Evolutionary conservation across 2,329 filamentous ascomycete species (phyloP), one percentile per base, ranked within the genome.

Genomic region (Fusarium sp.): DNA sequence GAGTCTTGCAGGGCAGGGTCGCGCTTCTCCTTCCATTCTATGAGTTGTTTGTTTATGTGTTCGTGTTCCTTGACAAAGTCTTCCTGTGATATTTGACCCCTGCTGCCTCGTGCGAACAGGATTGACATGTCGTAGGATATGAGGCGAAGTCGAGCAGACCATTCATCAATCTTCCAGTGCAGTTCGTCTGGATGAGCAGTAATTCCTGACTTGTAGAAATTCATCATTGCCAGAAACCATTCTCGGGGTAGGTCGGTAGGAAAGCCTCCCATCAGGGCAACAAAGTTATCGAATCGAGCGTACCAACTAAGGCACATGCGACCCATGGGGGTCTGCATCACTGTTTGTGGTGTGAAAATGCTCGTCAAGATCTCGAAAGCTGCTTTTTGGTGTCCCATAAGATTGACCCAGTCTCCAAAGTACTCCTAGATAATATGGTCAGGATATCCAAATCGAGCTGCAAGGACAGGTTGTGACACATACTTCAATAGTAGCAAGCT

Each of bases 401-500:
- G 84, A 74, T 97, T 98, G 54, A 97, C 89, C 94, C 94, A 98
- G 77, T 99, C 96, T 14, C 96, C 96, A 45, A 98, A 86, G 74
- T 94, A 97, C 81, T 98, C 96, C 94, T 97, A 74, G 44, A 53
- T 11, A 28, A 31, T 43, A 38, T 18, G n/a, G 44, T 71, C 26
- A 67, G 66, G 20, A 59, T 31, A 26, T 44, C 49, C 66, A 45
- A 17, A 57, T 18, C 44, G 68, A 40, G 75, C n/a, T 68, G 56
- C 56, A 49, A 31, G 34, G 2, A 17, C 11, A 7, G 33, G 5
- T 18, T 14, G 9, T 20, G 20, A 20, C 36, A 36, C 33, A 68
- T 83, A 97, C 94, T 88, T 99, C 96, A 58, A 98, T 96, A 5
- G 93, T 97, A 57, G 95, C 94, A 50, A 98, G 87, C 75, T 98